Conservation (phyloP, 1,139 yeast genomes). For the Hyphopichia buzzinii region DNA sequence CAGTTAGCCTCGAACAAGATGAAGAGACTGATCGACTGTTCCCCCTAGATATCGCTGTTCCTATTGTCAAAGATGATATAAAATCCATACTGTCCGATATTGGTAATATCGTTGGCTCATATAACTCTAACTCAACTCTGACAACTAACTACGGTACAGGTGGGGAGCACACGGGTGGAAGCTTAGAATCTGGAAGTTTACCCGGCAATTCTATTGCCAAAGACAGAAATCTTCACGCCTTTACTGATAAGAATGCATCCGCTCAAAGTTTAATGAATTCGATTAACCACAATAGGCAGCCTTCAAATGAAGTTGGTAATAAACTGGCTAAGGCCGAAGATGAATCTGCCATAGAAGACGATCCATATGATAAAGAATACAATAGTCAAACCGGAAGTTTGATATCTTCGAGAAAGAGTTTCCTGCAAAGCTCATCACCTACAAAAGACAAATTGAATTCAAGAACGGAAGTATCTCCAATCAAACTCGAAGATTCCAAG, state of each 20-base stretch:
- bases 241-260: slow-evolving; percentile 12
- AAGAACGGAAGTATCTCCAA: not conserved
- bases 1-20: slow-evolving; percentile 53
- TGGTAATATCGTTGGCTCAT: slow-evolving; percentile 44
- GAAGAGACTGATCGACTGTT: slow-evolving; percentile 3
- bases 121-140: slow-evolving; percentile 44
- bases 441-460: not conserved
- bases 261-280: slow-evolving; percentile 23
- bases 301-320: not conserved
- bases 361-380: slow-evolving; percentile 8
- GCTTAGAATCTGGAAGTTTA: slow-evolving; percentile 1
- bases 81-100: slow-evolving; percentile 41
- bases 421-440: slow-evolving; percentile 1
- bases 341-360: slow-evolving; percentile 16
- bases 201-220: not conserved
- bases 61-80: slow-evolving; percentile 11
- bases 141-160: slow-evolving; percentile 35
- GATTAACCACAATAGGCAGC: slow-evolving; percentile 18
- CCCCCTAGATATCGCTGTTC: not conserved
- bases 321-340: slow-evolving; percentile 7
- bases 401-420: slow-evolving; percentile 1
- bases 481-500: not conserved
- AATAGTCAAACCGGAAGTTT: not conserved
- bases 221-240: slow-evolving; percentile 3
- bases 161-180: slow-evolving; percentile 5